Percentiles rank a stretch among this genome's conserved stretches.
Evolutionary conservation across 2,329 filamentous ascomycete genomes (phyloP).

Genomic region (Alternaria sp.): DNA sequence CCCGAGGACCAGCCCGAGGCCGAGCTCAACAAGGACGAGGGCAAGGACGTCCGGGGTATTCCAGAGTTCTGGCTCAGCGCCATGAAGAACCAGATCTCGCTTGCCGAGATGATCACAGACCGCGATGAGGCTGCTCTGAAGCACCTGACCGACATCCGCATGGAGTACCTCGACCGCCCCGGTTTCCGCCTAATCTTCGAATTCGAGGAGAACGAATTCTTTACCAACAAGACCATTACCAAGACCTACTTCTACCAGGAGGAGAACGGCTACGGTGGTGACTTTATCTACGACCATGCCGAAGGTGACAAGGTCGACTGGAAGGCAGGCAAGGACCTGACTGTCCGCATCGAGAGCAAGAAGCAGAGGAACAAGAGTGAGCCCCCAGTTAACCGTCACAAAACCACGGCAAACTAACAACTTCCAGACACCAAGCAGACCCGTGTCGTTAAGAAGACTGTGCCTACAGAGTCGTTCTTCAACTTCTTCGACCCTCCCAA

Average conservation of each 20-base stretch:
- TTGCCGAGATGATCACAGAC: slow-evolving; percentile 98
- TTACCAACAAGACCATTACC: slow-evolving; percentile 94
- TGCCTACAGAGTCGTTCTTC: slow-evolving; percentile 95
- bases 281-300: slow-evolving; percentile 99
- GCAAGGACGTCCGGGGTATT: slow-evolving; percentile 74
- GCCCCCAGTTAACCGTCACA: slow-evolving; percentile 37
- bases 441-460: slow-evolving; percentile 97
- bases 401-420: slow-evolving; percentile 24
- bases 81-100: slow-evolving; percentile 99
- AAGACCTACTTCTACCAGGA: slow-evolving; percentile 99
- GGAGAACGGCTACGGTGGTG: slow-evolving; percentile 96
- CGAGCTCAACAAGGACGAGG: slow-evolving; percentile 67
- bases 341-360: slow-evolving; percentile 95
- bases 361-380: slow-evolving; percentile 99
- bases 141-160: slow-evolving; percentile 88
- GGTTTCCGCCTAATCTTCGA: slow-evolving; percentile 99
- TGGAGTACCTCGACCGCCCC: slow-evolving; percentile 98
- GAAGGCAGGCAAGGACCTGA: slow-evolving; percentile 92
- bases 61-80: slow-evolving; percentile 99
- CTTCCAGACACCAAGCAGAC: slow-evolving; percentile 94
- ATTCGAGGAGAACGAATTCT: slow-evolving; percentile 93
- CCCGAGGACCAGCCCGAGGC: slow-evolving; percentile 60
- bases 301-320: slow-evolving; percentile 98
- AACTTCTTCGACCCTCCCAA: slow-evolving; percentile 98
- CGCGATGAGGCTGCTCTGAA: slow-evolving; percentile 94